Evolutionary conservation across 441 rosid species (phyloP).

Genomic region (Mallotus japonicus): DNA sequence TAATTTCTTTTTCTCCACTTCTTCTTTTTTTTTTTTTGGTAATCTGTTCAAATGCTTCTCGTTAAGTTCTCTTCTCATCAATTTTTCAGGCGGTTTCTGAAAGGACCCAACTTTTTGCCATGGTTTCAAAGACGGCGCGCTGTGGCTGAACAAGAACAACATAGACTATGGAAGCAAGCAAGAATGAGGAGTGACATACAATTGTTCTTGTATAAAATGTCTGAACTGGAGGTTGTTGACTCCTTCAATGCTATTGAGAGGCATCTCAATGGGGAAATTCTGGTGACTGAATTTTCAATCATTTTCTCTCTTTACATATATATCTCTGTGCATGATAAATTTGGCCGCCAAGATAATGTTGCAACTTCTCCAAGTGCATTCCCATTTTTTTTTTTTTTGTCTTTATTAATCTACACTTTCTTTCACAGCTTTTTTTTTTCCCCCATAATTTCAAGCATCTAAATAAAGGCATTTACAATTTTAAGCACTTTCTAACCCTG

Average conservation of each 20-base stretch:
- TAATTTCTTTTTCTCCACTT: not conserved
- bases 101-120: conserved; percentile 87
- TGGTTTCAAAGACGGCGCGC: conserved; percentile 90
- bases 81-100: conserved; percentile 74
- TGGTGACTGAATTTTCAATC: conserved; percentile 41
- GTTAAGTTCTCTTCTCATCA: conserved; percentile 24
- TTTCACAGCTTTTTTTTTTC: not conserved
- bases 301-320: not conserved
- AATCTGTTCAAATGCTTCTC: conserved; percentile 12
- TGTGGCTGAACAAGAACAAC: conserved; percentile 83
- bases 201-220: conserved; percentile 58
- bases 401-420: not conserved
- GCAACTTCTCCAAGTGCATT: not conserved
- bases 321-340: not conserved
- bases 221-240: conserved; percentile 88
- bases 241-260: conserved; percentile 90
- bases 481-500: not conserved
- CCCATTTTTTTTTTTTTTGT: not conserved
- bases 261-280: conserved; percentile 68
- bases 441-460: not conserved
- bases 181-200: conserved; percentile 75
- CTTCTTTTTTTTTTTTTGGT: not conserved
- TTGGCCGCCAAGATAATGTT: not conserved
- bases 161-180: conserved; percentile 82
- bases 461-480: not conserved